A percentile compares a stretch with the other conserved stretches of the same genome.
Conservation (phyloP, 805 yeast genomes). For the Lipomyces mesembrius region DNA sequence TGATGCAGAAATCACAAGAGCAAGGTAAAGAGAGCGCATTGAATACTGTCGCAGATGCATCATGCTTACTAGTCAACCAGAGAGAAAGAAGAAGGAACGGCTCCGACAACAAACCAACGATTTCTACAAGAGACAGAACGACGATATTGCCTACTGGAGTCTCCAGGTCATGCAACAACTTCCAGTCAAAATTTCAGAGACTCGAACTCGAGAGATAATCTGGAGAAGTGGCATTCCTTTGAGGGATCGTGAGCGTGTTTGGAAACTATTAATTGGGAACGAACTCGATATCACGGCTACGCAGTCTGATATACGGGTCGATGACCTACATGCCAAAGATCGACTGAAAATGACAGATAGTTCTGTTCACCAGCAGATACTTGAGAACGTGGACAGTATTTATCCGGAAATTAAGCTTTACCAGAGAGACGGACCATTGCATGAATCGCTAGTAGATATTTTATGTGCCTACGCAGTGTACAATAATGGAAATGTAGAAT, state of each 20-base stretch:
- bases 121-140: constrained; percentile 35
- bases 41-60: constrained; percentile 1
- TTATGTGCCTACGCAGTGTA: constrained; percentile 45
- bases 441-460: constrained; percentile 46
- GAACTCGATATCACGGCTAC: constrained; percentile 1
- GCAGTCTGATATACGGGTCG: constrained; percentile 3
- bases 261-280: constrained; percentile 48
- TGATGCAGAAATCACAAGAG: constrained; percentile 44
- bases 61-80: constrained; percentile 12
- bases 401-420: constrained; percentile 51
- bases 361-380: constrained; percentile 18
- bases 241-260: constrained; percentile 53
- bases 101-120: constrained; percentile 28
- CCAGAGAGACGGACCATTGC: constrained; percentile 45
- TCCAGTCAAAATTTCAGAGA: constrained; percentile 42
- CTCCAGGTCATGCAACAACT: constrained; percentile 47
- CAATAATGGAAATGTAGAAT: constrained; percentile 39
- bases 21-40: constrained; percentile 15
- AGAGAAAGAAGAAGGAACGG: constrained; percentile 28
- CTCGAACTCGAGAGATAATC: constrained; percentile 58
- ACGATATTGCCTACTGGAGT: constrained; percentile 50
- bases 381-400: constrained; percentile 41
- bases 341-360: constrained; percentile 15
- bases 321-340: constrained; percentile 6
- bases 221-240: constrained; percentile 61